Evolutionary conservation across 1,284 basidiomycete genomes (phyloP).

Genomic region (Amylostereum areolatum): DNA sequence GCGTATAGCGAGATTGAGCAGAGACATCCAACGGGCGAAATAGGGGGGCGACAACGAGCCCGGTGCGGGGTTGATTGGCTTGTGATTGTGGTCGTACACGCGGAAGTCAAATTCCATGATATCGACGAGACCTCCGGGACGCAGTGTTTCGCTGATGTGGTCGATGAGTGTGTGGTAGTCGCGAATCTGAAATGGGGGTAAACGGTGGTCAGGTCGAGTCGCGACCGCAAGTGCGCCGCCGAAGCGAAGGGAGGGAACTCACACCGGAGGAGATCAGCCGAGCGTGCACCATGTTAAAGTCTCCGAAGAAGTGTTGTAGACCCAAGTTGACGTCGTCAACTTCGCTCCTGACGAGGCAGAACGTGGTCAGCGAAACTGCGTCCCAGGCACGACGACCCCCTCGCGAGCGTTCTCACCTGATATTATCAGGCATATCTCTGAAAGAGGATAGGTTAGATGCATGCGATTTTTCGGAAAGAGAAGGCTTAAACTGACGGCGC

Average conservation of each 20-base stretch:
- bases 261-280: conserved; percentile 67
- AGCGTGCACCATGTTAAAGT: conserved; percentile 70
- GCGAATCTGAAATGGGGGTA: conserved; percentile 43
- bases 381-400: too few relatives aligned
- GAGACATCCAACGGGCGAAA: conserved; percentile 57
- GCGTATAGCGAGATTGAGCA: conserved; percentile 41
- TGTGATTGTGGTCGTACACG: conserved; percentile 46
- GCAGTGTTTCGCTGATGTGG: conserved; percentile 59
- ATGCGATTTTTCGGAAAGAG: conserved; percentile 6
- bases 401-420: conserved; percentile 39
- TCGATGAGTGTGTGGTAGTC: conserved; percentile 62
- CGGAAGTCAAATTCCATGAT: conserved; percentile 65
- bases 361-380: not conserved
- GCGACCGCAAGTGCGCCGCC: conserved; percentile 4
- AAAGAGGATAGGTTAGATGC: conserved; percentile 2
- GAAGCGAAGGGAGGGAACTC: conserved; percentile 21
- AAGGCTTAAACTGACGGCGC: conserved; percentile 39
- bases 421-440: conserved; percentile 62
- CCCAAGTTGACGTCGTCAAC: conserved; percentile 80
- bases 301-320: conserved; percentile 70
- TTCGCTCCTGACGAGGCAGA: conserved; percentile 49
- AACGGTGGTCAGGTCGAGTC: conserved; percentile 6
- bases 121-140: conserved; percentile 63
- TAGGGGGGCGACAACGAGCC: conserved; percentile 41
- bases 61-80: conserved; percentile 35